These are phyloP conservation scores for Penicillium verrucosum DNA, from an alignment of 2,329 filamentous ascomycete species.

Conservation along the genomic window DNA sequence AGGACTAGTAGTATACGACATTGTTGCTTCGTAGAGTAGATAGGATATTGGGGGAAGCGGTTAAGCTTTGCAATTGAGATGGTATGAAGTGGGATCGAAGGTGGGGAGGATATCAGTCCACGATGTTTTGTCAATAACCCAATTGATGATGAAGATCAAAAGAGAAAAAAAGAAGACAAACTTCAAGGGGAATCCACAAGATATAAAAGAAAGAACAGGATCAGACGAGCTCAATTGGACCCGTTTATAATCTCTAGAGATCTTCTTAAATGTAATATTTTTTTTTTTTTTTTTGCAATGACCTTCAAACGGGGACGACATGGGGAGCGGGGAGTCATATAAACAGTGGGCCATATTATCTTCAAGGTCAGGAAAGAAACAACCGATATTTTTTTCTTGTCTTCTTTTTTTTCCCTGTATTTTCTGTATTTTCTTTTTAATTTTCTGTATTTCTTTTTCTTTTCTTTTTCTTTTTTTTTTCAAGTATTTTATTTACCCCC, in stretches of 20 bases:
- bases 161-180: conserved; percentile 9
- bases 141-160: conserved; percentile 8
- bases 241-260: conserved; percentile 13
- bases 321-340: conserved; percentile 40
- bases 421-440: not conserved
- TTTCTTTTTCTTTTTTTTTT: conserved; percentile 3
- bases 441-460: conserved; percentile 5
- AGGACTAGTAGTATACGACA: conserved; percentile 25
- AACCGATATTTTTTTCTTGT: conserved; percentile 11
- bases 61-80: conserved; percentile 1
- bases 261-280: conserved; percentile 10
- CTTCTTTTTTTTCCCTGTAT: not conserved
- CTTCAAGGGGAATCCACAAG: not conserved
- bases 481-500: conserved; percentile 8
- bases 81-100: conserved; percentile 13
- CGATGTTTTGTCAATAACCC: not conserved
- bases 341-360: conserved; percentile 36
- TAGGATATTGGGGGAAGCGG: not conserved
- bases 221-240: conserved; percentile 13
- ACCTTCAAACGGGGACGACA: conserved; percentile 22
- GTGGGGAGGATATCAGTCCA: conserved; percentile 1
- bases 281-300: conserved; percentile 4
- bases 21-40: conserved; percentile 6
- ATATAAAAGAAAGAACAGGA: conserved; percentile 14
- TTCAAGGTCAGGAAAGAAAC: conserved; percentile 16